Conservation (phyloP, 2,329 filamentous ascomycete genomes). For the Beauveria varroae region DNA sequence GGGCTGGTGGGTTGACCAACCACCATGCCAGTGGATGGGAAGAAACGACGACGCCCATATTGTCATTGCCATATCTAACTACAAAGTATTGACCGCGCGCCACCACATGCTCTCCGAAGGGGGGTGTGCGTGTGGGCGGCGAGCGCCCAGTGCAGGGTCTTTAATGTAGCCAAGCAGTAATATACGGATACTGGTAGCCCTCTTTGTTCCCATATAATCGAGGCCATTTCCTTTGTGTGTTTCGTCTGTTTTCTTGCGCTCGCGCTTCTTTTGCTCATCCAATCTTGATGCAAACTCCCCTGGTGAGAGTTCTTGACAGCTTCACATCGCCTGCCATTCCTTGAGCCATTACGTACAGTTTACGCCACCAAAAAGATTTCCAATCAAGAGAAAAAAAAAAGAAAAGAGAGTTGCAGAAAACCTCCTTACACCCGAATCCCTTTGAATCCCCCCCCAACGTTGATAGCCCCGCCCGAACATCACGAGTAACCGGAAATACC, state of each 20-base stretch:
- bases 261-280: not conserved
- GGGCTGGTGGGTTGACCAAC: not conserved
- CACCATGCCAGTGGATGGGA: not conserved
- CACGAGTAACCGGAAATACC: not conserved
- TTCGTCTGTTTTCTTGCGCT: not conserved
- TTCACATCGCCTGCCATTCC: not conserved
- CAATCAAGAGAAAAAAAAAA: too few species aligned
- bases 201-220: not conserved
- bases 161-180: not conserved
- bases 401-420: too few species aligned
- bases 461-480: not conserved
- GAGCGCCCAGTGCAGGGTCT: not conserved
- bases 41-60: not conserved
- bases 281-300: not conserved
- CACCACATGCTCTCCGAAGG: not conserved
- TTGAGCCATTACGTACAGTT: not conserved
- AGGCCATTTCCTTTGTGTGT: not conserved
- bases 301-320: not conserved
- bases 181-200: not conserved
- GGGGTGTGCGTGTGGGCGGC: not conserved
- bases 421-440: too few species aligned
- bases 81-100: not conserved
- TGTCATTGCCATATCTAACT: too few species aligned
- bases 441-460: too few species aligned
- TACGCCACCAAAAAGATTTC: not conserved